Percentiles rank a stretch among this genome's conserved stretches.
phyloP scores from a whole-genome alignment of 345 rosid genomes.

The Populus simonii region DNA sequence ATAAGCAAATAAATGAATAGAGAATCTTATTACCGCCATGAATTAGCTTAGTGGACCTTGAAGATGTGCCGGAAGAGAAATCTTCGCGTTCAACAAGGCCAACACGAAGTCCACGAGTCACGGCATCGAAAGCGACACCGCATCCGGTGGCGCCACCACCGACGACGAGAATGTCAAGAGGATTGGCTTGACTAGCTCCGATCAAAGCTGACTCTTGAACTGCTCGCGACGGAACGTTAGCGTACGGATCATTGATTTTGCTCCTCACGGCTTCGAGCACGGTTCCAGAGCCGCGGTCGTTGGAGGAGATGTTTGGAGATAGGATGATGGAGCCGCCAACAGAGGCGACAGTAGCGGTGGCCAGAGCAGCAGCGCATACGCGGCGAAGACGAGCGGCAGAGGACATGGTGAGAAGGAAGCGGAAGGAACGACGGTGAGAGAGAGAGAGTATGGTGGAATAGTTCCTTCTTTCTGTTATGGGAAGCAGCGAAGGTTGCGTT shows the following conservation, averaged over 20 bases:
- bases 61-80: slow-evolving; percentile 92
- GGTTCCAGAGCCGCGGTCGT: slow-evolving; percentile 45
- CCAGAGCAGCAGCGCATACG: slow-evolving; percentile 19
- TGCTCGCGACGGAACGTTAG: slow-evolving; percentile 64
- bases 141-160: slow-evolving; percentile 99
- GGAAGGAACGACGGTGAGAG: slow-evolving; percentile 10
- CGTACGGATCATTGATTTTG: slow-evolving; percentile 48
- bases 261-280: slow-evolving; percentile 44
- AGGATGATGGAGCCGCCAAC: slow-evolving; percentile 32
- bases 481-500: slow-evolving; percentile 18
- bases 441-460: neutral
- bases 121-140: slow-evolving; percentile 95
- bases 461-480: slow-evolving; percentile 5
- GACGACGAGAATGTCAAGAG: slow-evolving; percentile 81
- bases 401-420: slow-evolving; percentile 37
- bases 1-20: neutral
- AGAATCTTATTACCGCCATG: slow-evolving; percentile 67
- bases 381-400: slow-evolving; percentile 59
- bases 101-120: slow-evolving; percentile 81
- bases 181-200: slow-evolving; percentile 49
- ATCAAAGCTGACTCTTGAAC: slow-evolving; percentile 62
- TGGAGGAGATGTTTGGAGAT: slow-evolving; percentile 43
- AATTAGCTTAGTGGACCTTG: slow-evolving; percentile 89
- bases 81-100: slow-evolving; percentile 96
- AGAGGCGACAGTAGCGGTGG: slow-evolving; percentile 37